A percentile compares a stretch with the other conserved stretches of the same genome.
Conservation (phyloP, 139 green algal species). For the Auxenochlorella pyrenoidosa region DNA sequence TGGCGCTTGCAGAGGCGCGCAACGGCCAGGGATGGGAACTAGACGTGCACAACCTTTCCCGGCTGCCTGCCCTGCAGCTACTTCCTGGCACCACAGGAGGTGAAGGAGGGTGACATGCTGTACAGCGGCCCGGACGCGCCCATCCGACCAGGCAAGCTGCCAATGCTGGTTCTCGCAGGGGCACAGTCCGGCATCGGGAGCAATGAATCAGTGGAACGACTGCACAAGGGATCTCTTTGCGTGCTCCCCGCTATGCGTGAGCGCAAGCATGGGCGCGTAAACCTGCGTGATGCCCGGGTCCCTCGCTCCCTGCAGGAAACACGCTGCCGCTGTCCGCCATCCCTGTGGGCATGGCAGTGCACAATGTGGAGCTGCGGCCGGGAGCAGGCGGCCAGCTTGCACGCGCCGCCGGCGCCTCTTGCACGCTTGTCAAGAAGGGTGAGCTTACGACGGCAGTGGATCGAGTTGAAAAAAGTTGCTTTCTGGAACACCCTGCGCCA, state of each 20-base stretch:
- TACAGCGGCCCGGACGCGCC: conserved; percentile 53
- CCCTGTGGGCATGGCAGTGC: conserved; percentile 64
- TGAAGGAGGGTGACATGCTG: conserved; percentile 75
- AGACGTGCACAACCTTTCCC: too few species aligned
- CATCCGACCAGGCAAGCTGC: conserved; percentile 65
- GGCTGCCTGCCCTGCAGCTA: conserved; percentile 72
- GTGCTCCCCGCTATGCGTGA: too few species aligned
- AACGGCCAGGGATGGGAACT: too few species aligned
- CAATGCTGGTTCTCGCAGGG: too few species aligned
- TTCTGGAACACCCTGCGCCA: not conserved
- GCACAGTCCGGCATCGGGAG: too few species aligned
- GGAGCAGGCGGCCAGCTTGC: conserved; percentile 81
- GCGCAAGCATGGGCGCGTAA: too few species aligned
- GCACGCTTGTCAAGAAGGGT: conserved; percentile 72
- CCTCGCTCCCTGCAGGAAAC: conserved; percentile 45
- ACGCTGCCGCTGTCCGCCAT: conserved; percentile 77
- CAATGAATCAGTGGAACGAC: too few species aligned
- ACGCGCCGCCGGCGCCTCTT: conserved; percentile 77
- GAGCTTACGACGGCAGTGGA: not conserved
- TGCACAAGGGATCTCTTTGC: too few species aligned
- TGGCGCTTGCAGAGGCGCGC: too few species aligned
- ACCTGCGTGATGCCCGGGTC: too few species aligned
- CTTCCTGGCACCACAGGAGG: conserved; percentile 77
- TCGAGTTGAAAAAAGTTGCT: not conserved
- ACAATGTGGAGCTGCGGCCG: conserved; percentile 91